Base-by-base conservation (phyloP, 1,284 basidiomycete species). In the Ganoderma sp. region DNA sequence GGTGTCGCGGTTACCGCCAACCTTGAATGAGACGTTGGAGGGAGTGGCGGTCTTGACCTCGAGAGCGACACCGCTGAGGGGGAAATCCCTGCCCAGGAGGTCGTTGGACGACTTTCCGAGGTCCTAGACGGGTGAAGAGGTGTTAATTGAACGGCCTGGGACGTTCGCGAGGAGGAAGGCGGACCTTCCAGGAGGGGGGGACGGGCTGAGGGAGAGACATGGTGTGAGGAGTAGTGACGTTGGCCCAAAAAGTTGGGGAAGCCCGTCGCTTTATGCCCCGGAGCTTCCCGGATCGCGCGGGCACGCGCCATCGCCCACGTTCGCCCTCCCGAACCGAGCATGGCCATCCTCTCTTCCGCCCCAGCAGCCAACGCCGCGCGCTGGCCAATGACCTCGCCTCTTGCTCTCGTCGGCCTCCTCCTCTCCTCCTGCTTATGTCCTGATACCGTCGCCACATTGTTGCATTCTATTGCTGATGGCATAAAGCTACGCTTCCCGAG, bases 71-170 rank as follows among this genome's bases (percentile, higher is more conserved):
- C 89, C 92, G 76, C 85, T 84, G 87, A 96, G 93, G 77, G 89
- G 92, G 87, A 92, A 98, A 87, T 99, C 98, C 87, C 94, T 97
- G 82, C 87, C 86, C 76, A 99, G 87, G 74, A 99, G 85, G 88
- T 99, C 97, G 79, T 91, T 94, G 82, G 96, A 95, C 75, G 96
- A 96, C 90, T 98, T 98, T 84, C 97, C 97, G 78, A 97, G 91
- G 84, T 97, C 95, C 94, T 96, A 66, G 64, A 70, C 64, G 71
- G 65, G 74, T 69, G 66, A 69, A 41, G 52, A 66, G 37, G 58
- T 54, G 43, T 66, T 52, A 63, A 63, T 61, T 66, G n/a, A 45
- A 43, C 65, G 57, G 58, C 39, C 37, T 14, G 28, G 39, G 61
- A 5, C 22, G 64, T 56, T 60, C 50, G 19, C 19, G 45, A 66